Base-by-base conservation (phyloP, 1,284 basidiomycete species). In the Irpex rosettiformis region DNA sequence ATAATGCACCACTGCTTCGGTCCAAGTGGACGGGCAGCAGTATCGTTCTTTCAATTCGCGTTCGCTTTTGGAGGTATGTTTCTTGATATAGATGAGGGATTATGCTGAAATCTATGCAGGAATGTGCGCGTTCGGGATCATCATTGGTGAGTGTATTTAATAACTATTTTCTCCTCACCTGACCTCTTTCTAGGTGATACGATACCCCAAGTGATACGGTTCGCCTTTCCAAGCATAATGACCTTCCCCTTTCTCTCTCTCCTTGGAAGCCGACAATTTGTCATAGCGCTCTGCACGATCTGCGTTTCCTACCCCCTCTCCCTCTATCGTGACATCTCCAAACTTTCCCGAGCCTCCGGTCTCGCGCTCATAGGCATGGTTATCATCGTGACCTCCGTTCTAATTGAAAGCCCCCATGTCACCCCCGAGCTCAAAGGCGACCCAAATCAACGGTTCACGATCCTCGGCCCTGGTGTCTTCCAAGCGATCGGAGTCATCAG, bases 1-100 rank as follows among this genome's bases (percentile, higher is more conserved):
- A 93, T 97, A 62, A 97, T 98, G 94, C 81, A 93, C 69, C 90
- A 90, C 59, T 98, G 95, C 73, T 99, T 96, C 69, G 97, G 97
- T 7, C 75, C 84, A 4, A 87, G 85, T 58, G 95, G 95, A 28
- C 84, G 93, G 54, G 92, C 93, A 2, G 93, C 94, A 0, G 94
- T 98, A 11, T 97, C 95, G 0, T 91, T 98, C 73, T 99, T 99
- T 72, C 97, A 99, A 70, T 98, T 99, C 68, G 82, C 94, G 0
- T 98, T 98, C 69, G 96, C 96, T 1, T 98, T 97, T 65, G 96
- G 96, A 67, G 95, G 94, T 86, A 73, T 33, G 57, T 51, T 45
- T 21, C 42, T n/a, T 27, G 13, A 10, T 2, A 27, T 8, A 3
- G 27, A 24, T 3, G 11, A 16, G 18, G 25, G 13, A 8, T 25